Evolutionary conservation across 176 grass and related monocot genomes (phyloP).

Genomic region (Ampelocalamus luodianensis): DNA sequence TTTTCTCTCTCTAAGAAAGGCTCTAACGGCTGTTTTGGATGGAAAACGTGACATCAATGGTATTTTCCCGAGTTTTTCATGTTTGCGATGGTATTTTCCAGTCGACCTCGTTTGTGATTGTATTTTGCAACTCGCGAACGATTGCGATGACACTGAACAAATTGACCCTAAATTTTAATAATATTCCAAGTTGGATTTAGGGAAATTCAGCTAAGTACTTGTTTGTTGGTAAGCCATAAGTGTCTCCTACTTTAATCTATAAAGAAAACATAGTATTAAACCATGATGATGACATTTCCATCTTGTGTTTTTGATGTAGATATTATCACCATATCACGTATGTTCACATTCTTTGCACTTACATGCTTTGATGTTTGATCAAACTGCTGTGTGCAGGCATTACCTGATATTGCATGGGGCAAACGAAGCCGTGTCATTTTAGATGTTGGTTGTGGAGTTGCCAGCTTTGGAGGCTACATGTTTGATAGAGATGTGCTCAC

Average conservation of each 20-base stretch:
- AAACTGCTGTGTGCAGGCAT: slow-evolving; percentile 57
- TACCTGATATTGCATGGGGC: slow-evolving; percentile 94
- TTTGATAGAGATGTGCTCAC: slow-evolving; percentile 96
- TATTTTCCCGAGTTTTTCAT: no score
- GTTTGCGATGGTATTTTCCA: no score
- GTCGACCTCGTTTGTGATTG: no score
- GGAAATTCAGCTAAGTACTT: background rate
- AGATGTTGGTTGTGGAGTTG: slow-evolving; percentile 98
- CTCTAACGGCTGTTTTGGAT: no score
- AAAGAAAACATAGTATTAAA: background rate
- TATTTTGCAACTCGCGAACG: no score
- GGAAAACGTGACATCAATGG: no score
- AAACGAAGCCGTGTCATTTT: slow-evolving; percentile 77
- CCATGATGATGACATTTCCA: slow-evolving; percentile 3
- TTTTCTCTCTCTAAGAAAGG: no score
- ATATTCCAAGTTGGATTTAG: background rate
- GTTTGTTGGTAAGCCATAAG: background rate
- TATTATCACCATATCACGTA: background rate
- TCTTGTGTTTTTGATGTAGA: background rate
- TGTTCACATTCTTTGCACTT: background rate
- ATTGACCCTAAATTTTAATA: background rate
- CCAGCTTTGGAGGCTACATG: slow-evolving; percentile 97
- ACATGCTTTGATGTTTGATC: background rate
- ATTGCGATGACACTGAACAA: no score
- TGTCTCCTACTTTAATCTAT: background rate